Percentiles rank a stretch among this genome's conserved stretches.
Conservation (phyloP, 2,329 filamentous ascomycete genomes). For the Epichloe uncinata region DNA sequence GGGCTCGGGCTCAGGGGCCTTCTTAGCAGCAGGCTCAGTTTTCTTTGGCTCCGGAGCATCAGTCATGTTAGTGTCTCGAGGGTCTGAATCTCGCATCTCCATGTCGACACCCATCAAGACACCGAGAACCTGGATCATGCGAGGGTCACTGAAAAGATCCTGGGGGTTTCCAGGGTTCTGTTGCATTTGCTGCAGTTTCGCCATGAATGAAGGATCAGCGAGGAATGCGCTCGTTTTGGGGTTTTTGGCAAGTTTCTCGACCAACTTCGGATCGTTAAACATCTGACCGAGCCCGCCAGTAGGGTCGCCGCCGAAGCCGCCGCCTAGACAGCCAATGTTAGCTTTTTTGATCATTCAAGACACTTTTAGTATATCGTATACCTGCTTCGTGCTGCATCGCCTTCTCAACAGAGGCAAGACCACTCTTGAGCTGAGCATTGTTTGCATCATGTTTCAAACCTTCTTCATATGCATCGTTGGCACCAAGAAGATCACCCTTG, state of each 20-base stretch:
- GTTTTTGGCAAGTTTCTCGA: slow-evolving; percentile 83
- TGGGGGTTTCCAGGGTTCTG: slow-evolving; percentile 64
- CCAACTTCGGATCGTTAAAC: slow-evolving; percentile 85
- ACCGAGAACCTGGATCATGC: slow-evolving; percentile 88
- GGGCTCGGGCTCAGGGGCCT: slow-evolving; percentile 40
- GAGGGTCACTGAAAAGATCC: slow-evolving; percentile 73
- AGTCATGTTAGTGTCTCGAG: slow-evolving; percentile 59
- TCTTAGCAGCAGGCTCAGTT: slow-evolving; percentile 34
- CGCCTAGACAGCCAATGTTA: slow-evolving; percentile 3
- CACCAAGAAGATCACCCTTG: slow-evolving; percentile 68
- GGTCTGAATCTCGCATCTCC: slow-evolving; percentile 33
- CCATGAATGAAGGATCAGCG: slow-evolving; percentile 77
- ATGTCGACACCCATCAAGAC: slow-evolving; percentile 91
- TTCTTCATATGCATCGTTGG: slow-evolving; percentile 82
- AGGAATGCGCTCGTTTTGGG: slow-evolving; percentile 81
- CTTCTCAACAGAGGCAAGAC: slow-evolving; percentile 70
- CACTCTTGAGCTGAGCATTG: slow-evolving; percentile 87
- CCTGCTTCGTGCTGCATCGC: slow-evolving; percentile 56
- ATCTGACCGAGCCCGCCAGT: slow-evolving; percentile 72
- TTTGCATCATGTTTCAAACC: slow-evolving; percentile 85
- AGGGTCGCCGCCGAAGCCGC: slow-evolving; percentile 42
- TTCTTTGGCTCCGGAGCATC: slow-evolving; percentile 40
- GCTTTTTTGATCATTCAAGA: not conserved
- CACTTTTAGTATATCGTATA: slow-evolving; percentile 6
- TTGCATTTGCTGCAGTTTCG: slow-evolving; percentile 70